These are phyloP conservation scores for Salicornia ramosissima DNA, from an alignment of 148 eudicot genomes.

Conservation along the genomic window DNA sequence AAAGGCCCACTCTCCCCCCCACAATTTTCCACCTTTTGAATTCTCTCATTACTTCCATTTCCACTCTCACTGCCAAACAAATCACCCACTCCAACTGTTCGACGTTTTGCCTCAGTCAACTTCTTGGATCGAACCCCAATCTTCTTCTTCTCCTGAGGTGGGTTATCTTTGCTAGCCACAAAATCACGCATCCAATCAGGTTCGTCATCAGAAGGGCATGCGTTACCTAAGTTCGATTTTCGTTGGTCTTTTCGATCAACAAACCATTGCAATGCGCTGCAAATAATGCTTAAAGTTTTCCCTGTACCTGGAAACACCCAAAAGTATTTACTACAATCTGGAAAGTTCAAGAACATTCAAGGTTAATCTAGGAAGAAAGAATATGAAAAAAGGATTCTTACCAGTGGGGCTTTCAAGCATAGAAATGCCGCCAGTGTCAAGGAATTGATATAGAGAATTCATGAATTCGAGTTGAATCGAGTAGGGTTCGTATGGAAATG, in stretches of 20 bases:
- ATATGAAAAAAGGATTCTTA: slow-evolving; percentile 17
- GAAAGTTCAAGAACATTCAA: not conserved
- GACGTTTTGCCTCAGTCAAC: slow-evolving; percentile 28
- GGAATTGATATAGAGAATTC: slow-evolving; percentile 67
- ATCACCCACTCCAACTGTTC: slow-evolving; percentile 42
- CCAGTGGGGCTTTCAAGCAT: slow-evolving; percentile 99
- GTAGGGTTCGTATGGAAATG: slow-evolving; percentile 88
- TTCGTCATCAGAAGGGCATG: slow-evolving; percentile 52
- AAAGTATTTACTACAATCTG: not conserved
- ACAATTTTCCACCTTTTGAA: slow-evolving; percentile 14
- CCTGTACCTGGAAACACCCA: slow-evolving; percentile 60
- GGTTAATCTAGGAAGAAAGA: not conserved
- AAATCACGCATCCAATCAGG: slow-evolving; percentile 87
- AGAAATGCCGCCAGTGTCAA: slow-evolving; percentile 78
- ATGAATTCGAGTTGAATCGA: slow-evolving; percentile 86
- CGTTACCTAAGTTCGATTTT: slow-evolving; percentile 12
- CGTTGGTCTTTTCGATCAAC: slow-evolving; percentile 44
- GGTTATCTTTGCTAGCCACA: slow-evolving; percentile 38
- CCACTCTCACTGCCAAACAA: slow-evolving; percentile 22
- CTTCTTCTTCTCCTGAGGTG: slow-evolving; percentile 36
- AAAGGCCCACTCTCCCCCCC: slow-evolving; percentile 15
- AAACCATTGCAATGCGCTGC: slow-evolving; percentile 93
- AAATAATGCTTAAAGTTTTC: slow-evolving; percentile 87
- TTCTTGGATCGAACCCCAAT: slow-evolving; percentile 29
- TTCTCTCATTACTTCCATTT: slow-evolving; percentile 9